These are phyloP conservation scores for Neoboletus magnificus DNA, from an alignment of 768 basidiomycete species.

Conservation along the genomic window DNA sequence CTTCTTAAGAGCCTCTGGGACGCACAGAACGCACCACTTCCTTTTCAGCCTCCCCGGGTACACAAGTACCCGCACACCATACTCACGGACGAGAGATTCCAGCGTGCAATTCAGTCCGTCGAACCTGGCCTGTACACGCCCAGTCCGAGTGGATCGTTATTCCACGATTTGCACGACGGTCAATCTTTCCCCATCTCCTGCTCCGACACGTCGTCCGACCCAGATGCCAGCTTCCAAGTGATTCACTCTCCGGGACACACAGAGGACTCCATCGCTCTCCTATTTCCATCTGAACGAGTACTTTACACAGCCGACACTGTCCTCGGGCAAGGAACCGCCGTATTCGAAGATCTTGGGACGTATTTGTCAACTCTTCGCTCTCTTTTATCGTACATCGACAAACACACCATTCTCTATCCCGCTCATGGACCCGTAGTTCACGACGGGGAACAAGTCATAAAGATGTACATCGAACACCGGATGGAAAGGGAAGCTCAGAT, in stretches of 20 bases:
- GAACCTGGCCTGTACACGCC: constrained; percentile 45
- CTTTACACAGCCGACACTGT: constrained; percentile 92
- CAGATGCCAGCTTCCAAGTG: constrained; percentile 46
- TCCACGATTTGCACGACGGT: constrained; percentile 58
- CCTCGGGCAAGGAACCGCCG: constrained; percentile 84
- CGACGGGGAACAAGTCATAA: constrained; percentile 59
- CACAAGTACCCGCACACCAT: constrained; percentile 63
- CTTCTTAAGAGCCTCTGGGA: constrained; percentile 67
- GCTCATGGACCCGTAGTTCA: constrained; percentile 81
- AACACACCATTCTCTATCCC: constrained; percentile 67
- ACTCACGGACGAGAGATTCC: constrained; percentile 26
- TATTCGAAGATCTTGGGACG: constrained; percentile 77
- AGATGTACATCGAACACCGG: constrained; percentile 76
- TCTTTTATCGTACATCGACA: constrained; percentile 45
- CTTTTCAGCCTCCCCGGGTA: constrained; percentile 65
- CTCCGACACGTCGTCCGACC: neutral
- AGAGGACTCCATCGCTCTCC: constrained; percentile 74
- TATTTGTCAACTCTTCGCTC: constrained; percentile 65
- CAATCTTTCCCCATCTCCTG: constrained; percentile 46
- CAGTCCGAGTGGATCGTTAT: constrained; percentile 36
- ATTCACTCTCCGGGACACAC: constrained; percentile 92
- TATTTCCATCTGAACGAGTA: constrained; percentile 63
- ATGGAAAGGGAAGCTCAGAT: constrained; percentile 80
- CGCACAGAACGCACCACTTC: constrained; percentile 38
- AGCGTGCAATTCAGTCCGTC: constrained; percentile 40